These are phyloP conservation scores for Penstemon eatonii DNA, from an alignment of 257 asterid genomes.

Conservation along the genomic window DNA sequence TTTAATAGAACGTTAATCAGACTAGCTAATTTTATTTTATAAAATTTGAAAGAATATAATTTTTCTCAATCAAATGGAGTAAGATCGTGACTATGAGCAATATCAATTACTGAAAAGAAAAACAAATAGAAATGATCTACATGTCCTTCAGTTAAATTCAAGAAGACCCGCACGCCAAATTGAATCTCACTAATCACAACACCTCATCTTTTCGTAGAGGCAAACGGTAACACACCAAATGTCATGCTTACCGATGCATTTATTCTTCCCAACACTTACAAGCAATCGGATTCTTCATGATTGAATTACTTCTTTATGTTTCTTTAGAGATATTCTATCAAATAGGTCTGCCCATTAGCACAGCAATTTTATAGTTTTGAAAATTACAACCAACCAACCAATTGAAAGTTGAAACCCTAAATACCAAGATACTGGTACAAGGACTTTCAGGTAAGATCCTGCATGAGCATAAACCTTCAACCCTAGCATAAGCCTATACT, in stretches of 20 bases:
- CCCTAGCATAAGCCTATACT: conserved; percentile 7
- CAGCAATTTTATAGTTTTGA: conserved; percentile 4
- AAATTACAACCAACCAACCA: conserved; percentile 14
- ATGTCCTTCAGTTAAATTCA: no score
- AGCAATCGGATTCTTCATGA: background rate
- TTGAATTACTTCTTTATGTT: background rate
- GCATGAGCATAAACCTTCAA: conserved; percentile 2
- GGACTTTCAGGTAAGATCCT: no score
- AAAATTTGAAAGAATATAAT: no score
- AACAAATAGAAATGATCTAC: background rate
- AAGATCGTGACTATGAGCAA: background rate
- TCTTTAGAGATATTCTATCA: background rate
- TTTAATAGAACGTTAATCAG: background rate
- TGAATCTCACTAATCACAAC: background rate
- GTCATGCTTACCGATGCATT: background rate
- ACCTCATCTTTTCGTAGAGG: background rate
- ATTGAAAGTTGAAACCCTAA: conserved; percentile 22
- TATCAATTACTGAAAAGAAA: background rate
- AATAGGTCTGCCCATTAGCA: conserved; percentile 15
- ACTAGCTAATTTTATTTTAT: background rate
- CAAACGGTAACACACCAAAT: background rate
- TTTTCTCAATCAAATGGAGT: background rate
- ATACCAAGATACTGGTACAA: background rate
- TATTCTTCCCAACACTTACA: conserved; percentile 4
- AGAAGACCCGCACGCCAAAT: no score